These are phyloP conservation scores for Saccharum officinarum DNA, from an alignment of 176 grass and related monocot genomes.

Conservation along the genomic window DNA sequence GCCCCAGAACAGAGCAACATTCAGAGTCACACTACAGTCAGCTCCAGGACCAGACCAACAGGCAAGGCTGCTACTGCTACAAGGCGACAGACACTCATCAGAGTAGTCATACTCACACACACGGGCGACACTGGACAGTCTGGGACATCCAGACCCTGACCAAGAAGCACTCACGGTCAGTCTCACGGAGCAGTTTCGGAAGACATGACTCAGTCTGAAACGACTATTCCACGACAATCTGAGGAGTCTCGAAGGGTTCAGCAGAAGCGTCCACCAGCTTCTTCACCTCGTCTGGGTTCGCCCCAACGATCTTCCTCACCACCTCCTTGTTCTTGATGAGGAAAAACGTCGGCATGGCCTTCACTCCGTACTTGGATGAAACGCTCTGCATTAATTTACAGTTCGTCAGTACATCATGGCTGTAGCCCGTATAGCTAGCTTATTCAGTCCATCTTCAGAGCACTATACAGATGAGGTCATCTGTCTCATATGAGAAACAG, in stretches of 20 bases:
- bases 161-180: not conserved
- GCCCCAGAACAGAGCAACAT: not conserved
- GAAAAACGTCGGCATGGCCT: conserved; percentile 96
- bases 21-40: not conserved
- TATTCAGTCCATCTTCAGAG: conserved; percentile 16
- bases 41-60: not conserved
- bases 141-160: conserved; percentile 2
- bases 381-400: conserved; percentile 42
- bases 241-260: conserved; percentile 23
- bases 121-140: not conserved
- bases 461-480: not conserved
- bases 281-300: conserved; percentile 73
- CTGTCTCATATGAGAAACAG: not conserved
- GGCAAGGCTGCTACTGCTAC: not conserved
- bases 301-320: conserved; percentile 68
- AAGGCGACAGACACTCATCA: conserved; percentile 18
- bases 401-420: not conserved
- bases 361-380: conserved; percentile 81
- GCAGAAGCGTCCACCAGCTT: conserved; percentile 61
- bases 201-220: not conserved
- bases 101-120: not conserved
- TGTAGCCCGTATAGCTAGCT: not conserved
- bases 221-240: conserved; percentile 40
- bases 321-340: conserved; percentile 62
- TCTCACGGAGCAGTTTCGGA: conserved; percentile 7